These are phyloP conservation scores for Fusarium fujikuroi DNA, from an alignment of 2,329 filamentous ascomycete genomes.

Conservation along the genomic window DNA sequence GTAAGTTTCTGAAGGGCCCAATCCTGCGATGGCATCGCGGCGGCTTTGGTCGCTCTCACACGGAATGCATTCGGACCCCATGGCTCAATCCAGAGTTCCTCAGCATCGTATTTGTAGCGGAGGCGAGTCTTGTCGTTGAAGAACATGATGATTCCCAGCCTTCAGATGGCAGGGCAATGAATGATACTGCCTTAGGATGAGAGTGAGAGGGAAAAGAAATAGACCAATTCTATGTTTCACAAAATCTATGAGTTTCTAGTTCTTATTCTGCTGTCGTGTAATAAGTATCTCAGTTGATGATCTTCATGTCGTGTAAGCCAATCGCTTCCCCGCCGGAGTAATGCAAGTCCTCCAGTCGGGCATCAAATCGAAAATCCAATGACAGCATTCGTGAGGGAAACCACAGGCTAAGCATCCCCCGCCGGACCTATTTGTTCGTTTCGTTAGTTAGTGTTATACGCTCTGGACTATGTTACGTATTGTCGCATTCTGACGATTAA, in stretches of 20 bases:
- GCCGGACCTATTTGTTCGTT: background rate
- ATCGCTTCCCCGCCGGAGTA: constrained; percentile 22
- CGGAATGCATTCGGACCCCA: constrained; percentile 17
- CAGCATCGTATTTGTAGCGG: constrained; percentile 12
- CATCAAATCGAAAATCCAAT: constrained; percentile 7
- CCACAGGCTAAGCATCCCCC: background rate
- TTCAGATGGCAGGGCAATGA: background rate
- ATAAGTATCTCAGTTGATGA: background rate
- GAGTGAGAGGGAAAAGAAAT: background rate
- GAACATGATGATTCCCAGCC: background rate
- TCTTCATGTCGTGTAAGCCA: constrained; percentile 2
- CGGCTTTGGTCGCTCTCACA: constrained; percentile 6
- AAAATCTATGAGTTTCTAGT: background rate
- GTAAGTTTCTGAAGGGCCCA: constrained; percentile 11
- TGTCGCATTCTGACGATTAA: background rate
- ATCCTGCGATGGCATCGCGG: constrained; percentile 4
- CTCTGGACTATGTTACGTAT: background rate
- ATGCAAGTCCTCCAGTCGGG: constrained; percentile 12
- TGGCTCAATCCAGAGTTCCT: constrained; percentile 18
- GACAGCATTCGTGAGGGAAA: background rate
- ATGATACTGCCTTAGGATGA: background rate
- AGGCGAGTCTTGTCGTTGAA: constrained; percentile 17
- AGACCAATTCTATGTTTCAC: too few species aligned
- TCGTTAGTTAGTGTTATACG: too few species aligned
- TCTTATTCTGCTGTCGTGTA: background rate